Evolutionary conservation across 129 eudicot species (phyloP).

Genomic region (Flaveria sonorensis): DNA sequence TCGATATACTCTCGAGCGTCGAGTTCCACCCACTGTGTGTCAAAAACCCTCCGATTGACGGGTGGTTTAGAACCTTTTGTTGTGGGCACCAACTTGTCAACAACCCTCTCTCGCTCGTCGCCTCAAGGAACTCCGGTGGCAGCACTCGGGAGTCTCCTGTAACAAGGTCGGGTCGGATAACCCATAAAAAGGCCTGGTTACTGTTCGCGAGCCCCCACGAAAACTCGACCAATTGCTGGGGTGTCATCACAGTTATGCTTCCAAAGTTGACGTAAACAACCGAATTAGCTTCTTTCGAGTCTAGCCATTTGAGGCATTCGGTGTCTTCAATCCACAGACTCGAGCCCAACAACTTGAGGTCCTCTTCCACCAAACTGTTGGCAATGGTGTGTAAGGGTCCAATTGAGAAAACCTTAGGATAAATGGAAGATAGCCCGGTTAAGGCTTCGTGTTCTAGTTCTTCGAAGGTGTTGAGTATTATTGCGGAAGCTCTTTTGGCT

Average conservation of each 20-base stretch:
- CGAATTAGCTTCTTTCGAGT: conserved; percentile 22
- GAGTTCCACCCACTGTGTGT: conserved; percentile 1
- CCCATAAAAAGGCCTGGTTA: conserved; percentile 33
- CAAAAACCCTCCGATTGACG: conserved; percentile 35
- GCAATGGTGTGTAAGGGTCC: conserved; percentile 16
- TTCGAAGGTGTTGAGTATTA: conserved; percentile 38
- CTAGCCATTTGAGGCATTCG: conserved; percentile 29
- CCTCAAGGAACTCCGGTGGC: conserved; percentile 29
- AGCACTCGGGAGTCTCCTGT: background rate
- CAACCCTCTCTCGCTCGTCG: too few species aligned
- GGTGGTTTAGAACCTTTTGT: conserved; percentile 28
- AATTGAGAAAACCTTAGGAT: conserved; percentile 10
- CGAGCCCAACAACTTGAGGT: background rate
- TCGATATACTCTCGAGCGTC: background rate
- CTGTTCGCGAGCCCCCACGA: conserved; percentile 39
- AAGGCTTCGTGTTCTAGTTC: conserved; percentile 33
- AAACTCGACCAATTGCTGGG: conserved; percentile 31
- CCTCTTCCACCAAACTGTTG: background rate
- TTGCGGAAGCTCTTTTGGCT: conserved; percentile 27
- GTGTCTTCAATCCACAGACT: conserved; percentile 35
- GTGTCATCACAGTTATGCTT: conserved; percentile 26
- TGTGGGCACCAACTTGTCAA: conserved; percentile 27
- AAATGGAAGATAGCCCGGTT: conserved; percentile 19
- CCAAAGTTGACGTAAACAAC: conserved; percentile 39
- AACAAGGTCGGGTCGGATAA: conserved; percentile 25